Evolutionary conservation across 345 rosid genomes (phyloP), one percentile per base, ranked within the genome.

Genomic region (Kernera saxatilis): DNA sequence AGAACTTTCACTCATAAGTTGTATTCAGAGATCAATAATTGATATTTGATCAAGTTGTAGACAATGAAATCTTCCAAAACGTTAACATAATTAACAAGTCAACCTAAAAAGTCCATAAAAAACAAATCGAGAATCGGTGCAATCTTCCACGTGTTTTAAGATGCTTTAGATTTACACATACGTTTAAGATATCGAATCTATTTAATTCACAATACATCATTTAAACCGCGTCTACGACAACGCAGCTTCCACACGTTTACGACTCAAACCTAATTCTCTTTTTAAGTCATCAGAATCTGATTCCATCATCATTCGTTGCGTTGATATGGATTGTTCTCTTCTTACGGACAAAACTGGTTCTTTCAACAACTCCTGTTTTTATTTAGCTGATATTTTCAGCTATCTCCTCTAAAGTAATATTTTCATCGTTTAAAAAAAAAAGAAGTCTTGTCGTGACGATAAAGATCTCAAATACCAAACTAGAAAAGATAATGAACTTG

Each of bases 101-200:
- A 70, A 49, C 66, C n/a, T 2, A 70, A 57, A 57, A 23, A n/a
- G 5, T 23, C 15, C 2, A 44, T 0, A 23, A 33, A 11, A 37
- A 29, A 18, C 15, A 27, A 51, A 22, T 8, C 18, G 5, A 40
- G 44, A 30, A 22, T 22, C 48, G 29, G 27, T 44, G 29, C 17
- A 33, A 56, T 33, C 27, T 5, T 33, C 54, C 76, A 62, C 76
- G 63, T 71, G 53, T 70, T 5, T 0, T 18, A 17, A 30, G 45
- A 62, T 62, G 70, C 70, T 43, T 72, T 52, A 52, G 46, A 21
- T 71, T 52, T 15, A 71, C 63, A 41, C 63, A 41, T 30, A 62
- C 69, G 70, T 52, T 52, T 41, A 62, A 19, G 18, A 30, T 25
- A 21, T 29, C 25, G 73, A 56, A 69, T 54, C 50, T 55, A 21